phyloP scores from a whole-genome alignment of 805 yeast species.

The Saturnispora sanitii region DNA sequence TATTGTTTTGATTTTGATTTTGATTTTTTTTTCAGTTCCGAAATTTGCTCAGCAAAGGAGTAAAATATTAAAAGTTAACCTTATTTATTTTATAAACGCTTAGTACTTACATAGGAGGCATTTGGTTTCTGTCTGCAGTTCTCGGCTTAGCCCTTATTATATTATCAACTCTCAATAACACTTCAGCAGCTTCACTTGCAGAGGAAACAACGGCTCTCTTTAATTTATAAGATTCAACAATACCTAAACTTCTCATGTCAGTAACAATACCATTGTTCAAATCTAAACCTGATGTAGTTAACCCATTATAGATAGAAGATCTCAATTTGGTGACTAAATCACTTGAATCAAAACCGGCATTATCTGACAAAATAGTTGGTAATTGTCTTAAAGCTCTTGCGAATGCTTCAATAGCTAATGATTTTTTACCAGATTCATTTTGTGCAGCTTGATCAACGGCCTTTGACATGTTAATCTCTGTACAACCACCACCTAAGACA shows the following conservation, averaged over 20 bases:
- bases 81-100: no score
- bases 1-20: no score
- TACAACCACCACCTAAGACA: constrained; percentile 89
- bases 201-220: constrained; percentile 89
- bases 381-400: constrained; percentile 89
- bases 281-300: constrained; percentile 86
- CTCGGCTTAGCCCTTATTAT: constrained; percentile 95
- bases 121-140: constrained; percentile 74
- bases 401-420: constrained; percentile 89
- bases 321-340: constrained; percentile 86
- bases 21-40: no score
- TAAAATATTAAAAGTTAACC: no score
- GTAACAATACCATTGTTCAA: constrained; percentile 75
- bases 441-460: constrained; percentile 93
- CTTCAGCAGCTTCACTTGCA: constrained; percentile 98
- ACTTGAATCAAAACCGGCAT: constrained; percentile 92
- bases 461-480: constrained; percentile 88
- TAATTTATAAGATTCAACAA: constrained; percentile 86
- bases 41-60: neutral
- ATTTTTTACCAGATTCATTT: constrained; percentile 84
- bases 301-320: constrained; percentile 85
- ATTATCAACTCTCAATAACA: constrained; percentile 89
- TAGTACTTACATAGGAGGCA: constrained; percentile 4
- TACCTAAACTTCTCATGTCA: constrained; percentile 89
- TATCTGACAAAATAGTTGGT: constrained; percentile 92